These are phyloP conservation scores for Candida koratica DNA, from an alignment of 805 yeast species.

Conservation along the genomic window DNA sequence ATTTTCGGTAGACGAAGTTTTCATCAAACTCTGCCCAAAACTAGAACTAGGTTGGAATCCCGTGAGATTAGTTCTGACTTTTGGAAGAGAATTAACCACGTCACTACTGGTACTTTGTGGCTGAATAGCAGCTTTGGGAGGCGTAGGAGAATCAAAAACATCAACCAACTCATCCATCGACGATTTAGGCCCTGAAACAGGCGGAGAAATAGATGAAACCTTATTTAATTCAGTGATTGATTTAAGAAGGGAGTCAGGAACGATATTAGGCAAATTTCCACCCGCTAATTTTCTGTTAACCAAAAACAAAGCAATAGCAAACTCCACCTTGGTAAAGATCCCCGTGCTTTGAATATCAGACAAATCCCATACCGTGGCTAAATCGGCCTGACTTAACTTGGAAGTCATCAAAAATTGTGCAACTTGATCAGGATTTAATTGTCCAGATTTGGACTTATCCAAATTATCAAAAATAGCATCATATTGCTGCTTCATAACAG, in stretches of 20 bases:
- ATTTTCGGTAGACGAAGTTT: slow-evolving; percentile 20
- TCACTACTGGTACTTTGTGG: slow-evolving; percentile 33
- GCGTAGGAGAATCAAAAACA: slow-evolving; percentile 32
- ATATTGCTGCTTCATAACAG: slow-evolving; percentile 70
- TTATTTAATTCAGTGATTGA: slow-evolving; percentile 22
- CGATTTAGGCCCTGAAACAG: slow-evolving; percentile 34
- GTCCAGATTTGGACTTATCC: slow-evolving; percentile 62
- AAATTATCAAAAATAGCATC: slow-evolving; percentile 74
- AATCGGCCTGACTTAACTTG: slow-evolving; percentile 72
- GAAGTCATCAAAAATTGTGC: slow-evolving; percentile 89
- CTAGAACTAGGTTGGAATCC: slow-evolving; percentile 77
- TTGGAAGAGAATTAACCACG: slow-evolving; percentile 29
- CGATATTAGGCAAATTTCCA: slow-evolving; percentile 66
- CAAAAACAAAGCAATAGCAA: slow-evolving; percentile 89
- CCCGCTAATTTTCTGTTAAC: slow-evolving; percentile 85
- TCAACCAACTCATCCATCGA: slow-evolving; percentile 65
- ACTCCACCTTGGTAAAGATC: slow-evolving; percentile 72
- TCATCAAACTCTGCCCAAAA: slow-evolving; percentile 73
- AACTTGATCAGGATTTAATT: slow-evolving; percentile 70
- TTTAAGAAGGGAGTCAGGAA: slow-evolving; percentile 60
- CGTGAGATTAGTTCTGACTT: slow-evolving; percentile 30
- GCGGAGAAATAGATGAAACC: neutral
- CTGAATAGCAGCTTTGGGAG: slow-evolving; percentile 19
- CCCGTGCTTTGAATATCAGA: slow-evolving; percentile 88
- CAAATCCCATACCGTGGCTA: slow-evolving; percentile 92